Percentiles rank a stretch among this genome's conserved stretches.
Evolutionary conservation across 495 filamentous ascomycete species (phyloP).

Genomic region (Parathielavia appendiculata): DNA sequence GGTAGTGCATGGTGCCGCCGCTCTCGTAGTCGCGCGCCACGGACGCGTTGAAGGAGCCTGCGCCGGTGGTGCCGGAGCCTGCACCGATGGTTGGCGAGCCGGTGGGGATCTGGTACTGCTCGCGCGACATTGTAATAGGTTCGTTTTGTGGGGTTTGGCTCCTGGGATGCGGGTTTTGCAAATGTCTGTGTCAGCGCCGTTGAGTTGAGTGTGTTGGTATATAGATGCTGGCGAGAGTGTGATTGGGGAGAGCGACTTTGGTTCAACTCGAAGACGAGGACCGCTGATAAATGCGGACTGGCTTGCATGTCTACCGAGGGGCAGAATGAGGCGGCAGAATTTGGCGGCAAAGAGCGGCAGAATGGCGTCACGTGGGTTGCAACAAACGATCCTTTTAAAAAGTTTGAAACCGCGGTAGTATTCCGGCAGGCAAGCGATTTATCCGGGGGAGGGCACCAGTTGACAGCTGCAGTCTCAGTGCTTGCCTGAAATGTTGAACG

Average conservation of each 20-base stretch:
- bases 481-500: too few species aligned
- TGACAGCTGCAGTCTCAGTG: too few species aligned
- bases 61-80: constrained; percentile 29
- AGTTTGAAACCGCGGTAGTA: background rate
- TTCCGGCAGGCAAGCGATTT: constrained; percentile 12
- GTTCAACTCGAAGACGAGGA: background rate
- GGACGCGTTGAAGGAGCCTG: constrained; percentile 20
- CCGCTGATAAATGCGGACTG: constrained; percentile 2
- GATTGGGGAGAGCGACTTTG: background rate
- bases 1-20: constrained; percentile 62
- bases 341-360: constrained; percentile 31
- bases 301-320: constrained; percentile 9
- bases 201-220: background rate
- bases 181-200: background rate
- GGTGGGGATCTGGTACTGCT: constrained; percentile 56
- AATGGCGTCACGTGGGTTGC: constrained; percentile 21
- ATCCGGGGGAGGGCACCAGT: too few species aligned
- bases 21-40: constrained; percentile 28
- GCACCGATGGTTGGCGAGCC: constrained; percentile 1
- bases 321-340: constrained; percentile 24
- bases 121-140: constrained; percentile 56
- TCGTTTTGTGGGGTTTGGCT: background rate
- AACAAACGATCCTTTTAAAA: too few species aligned
- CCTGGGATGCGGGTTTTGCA: background rate
- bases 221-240: background rate